Conservation (phyloP, 2,329 filamentous ascomycete genomes). For the Ophiostoma montium region DNA sequence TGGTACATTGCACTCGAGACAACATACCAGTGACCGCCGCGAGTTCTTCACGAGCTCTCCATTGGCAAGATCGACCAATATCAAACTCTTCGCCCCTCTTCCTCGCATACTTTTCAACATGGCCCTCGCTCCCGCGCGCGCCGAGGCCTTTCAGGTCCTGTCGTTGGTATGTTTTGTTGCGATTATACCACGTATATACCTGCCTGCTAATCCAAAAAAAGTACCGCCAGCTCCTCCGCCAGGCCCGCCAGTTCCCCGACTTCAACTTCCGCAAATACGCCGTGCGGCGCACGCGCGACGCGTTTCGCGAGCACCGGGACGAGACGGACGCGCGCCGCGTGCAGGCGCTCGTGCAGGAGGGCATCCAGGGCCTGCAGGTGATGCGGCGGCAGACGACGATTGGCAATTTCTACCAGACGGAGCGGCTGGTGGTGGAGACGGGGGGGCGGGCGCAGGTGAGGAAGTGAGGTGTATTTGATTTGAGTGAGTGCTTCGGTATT, state of each 20-base stretch:
- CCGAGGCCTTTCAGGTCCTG: conserved; percentile 37
- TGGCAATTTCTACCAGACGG: conserved; percentile 87
- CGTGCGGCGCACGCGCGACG: conserved; percentile 75
- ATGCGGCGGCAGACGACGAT: conserved; percentile 95
- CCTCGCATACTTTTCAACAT: not conserved
- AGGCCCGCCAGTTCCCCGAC: conserved; percentile 72
- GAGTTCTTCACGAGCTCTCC: not conserved
- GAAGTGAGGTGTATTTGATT: not conserved
- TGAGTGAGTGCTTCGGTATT: no score
- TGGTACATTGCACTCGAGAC: no score
- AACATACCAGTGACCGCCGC: not conserved
- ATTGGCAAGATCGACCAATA: not conserved
- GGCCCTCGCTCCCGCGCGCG: conserved; percentile 4
- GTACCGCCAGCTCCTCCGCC: conserved; percentile 86
- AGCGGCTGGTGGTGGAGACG: conserved; percentile 74
- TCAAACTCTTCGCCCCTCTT: not conserved
- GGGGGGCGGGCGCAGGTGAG: conserved; percentile 1
- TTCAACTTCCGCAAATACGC: conserved; percentile 99
- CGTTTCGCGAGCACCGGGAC: conserved; percentile 66
- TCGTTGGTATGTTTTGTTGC: conserved; percentile 32
- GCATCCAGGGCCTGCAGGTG: conserved; percentile 70
- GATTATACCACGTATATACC: conserved; percentile 2
- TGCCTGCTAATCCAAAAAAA: no score
- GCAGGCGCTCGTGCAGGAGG: conserved; percentile 82
- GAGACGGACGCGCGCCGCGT: conserved; percentile 62